phyloP scores from a whole-genome alignment of 108 stramenopile species.

The Cyclotella cryptica region DNA sequence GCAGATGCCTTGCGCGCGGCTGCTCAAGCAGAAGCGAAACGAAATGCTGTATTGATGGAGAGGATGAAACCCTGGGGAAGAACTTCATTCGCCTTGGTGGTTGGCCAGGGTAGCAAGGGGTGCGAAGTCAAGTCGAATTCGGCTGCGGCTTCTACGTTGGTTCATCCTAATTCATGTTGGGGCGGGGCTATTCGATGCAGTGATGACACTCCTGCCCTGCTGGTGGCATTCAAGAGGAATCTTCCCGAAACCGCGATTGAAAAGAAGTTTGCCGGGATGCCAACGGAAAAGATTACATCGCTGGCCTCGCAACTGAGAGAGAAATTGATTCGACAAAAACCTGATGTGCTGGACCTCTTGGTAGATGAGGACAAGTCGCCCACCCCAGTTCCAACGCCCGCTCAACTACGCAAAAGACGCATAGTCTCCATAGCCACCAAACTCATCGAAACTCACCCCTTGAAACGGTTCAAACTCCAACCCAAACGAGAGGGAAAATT shows the following conservation, averaged over 20 bases:
- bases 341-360: background rate
- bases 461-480: slow-evolving; percentile 79
- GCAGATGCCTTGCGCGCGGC: slow-evolving; percentile 22
- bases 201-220: slow-evolving; percentile 33
- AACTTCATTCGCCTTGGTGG: slow-evolving; percentile 42
- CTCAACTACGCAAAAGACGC: slow-evolving; percentile 31
- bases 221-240: slow-evolving; percentile 11
- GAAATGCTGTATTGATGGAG: slow-evolving; percentile 24
- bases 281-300: slow-evolving; percentile 14
- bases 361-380: background rate
- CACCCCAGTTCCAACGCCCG: slow-evolving; percentile 15
- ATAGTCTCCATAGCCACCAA: slow-evolving; percentile 24
- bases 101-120: slow-evolving; percentile 31
- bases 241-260: slow-evolving; percentile 6
- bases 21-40: slow-evolving; percentile 35
- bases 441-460: slow-evolving; percentile 66
- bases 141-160: slow-evolving; percentile 1
- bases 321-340: slow-evolving; percentile 25
- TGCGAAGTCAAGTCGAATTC: slow-evolving; percentile 5
- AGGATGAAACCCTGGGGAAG: slow-evolving; percentile 51
- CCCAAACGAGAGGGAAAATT: slow-evolving; percentile 77
- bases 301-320: slow-evolving; percentile 32
- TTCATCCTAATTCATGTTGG: slow-evolving; percentile 30
- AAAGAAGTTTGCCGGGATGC: slow-evolving; percentile 1
- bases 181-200: slow-evolving; percentile 33